phyloP scores from a whole-genome alignment of 768 basidiomycete genomes.

The Melanogaster broomeanus region DNA sequence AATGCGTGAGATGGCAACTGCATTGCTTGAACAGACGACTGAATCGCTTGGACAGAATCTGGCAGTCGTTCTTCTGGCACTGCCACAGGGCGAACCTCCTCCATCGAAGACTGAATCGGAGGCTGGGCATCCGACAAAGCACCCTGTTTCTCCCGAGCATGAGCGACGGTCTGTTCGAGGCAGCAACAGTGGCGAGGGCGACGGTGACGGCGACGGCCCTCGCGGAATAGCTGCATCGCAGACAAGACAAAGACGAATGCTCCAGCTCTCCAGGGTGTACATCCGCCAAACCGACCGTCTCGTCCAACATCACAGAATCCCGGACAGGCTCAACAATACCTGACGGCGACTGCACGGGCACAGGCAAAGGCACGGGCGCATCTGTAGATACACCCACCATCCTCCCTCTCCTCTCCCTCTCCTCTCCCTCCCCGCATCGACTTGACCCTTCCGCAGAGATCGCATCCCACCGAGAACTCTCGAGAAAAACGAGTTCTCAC shows the following conservation, averaged over 20 bases:
- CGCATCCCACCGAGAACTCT: slow-evolving; percentile 13
- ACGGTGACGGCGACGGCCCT: too few relatives aligned
- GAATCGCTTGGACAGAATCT: too few relatives aligned
- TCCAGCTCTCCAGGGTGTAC: background rate
- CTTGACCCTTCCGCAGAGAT: background rate
- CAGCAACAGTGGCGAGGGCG: too few relatives aligned
- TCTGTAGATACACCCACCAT: background rate
- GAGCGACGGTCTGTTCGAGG: too few relatives aligned
- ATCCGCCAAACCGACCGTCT: background rate
- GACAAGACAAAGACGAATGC: too few relatives aligned
- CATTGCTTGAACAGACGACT: too few relatives aligned
- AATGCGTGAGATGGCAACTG: background rate
- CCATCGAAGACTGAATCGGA: too few relatives aligned
- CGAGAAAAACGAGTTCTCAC: slow-evolving; percentile 26
- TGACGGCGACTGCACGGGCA: background rate
- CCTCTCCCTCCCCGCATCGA: background rate
- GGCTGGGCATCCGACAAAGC: too few relatives aligned
- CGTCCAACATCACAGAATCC: slow-evolving; percentile 9
- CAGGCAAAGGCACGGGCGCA: background rate
- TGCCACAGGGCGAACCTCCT: too few relatives aligned
- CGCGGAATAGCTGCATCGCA: too few relatives aligned
- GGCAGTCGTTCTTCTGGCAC: too few relatives aligned
- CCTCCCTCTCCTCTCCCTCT: background rate
- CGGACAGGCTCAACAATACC: background rate
- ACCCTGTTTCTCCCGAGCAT: too few relatives aligned